Evolutionary conservation across 371 early-diverging fungal species (phyloP), one percentile per base, ranked within the genome.

Genomic region (Rhizomucor pusillus): DNA sequence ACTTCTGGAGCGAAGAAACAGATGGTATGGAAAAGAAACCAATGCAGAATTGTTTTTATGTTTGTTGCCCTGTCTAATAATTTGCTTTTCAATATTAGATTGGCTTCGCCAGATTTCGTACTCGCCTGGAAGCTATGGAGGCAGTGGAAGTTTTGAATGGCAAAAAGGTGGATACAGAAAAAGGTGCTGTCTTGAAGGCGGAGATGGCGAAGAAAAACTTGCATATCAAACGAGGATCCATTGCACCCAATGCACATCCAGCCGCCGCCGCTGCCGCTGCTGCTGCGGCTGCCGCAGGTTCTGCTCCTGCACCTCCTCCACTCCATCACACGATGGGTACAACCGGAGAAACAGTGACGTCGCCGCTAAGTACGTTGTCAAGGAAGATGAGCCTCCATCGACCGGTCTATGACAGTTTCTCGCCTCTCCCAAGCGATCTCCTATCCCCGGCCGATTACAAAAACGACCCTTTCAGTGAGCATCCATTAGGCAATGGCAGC

Each of bases 11-110:
- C 70, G 33, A 78, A 87, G 63, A 91, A 92, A 65, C 93, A 94
- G 76, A 92, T 91, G 80, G 95, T 94, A 86, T 74, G 86, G 63
- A 18, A n/a, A 7, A 29, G 29, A 29, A 7, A 29, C 29, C n/a
- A 39, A 39, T 56, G 34, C 25, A 29, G 14, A 47, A 22, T 10
- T 6, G 18, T n/a, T 33, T 16, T 29, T 5, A 29, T 29, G 29
- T 29, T 29, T 29, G 29, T 29, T 29, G 29, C 29, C 29, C 29
- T 29, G 29, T 29, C 29, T 29, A 3, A 29, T 29, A 29, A 5
- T 29, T 29, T 7, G 29, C 7, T 7, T 29, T 41, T 5, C 12
- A 41, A 45, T 18, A 12, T 40, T 63, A 72, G 76, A 72, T 72
- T 62, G 77, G 73, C 2, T 76, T 72, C 65, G 71, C 73, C 24